phyloP scores from a whole-genome alignment of 2,329 filamentous ascomycete species.

The Lizonia empirigonia region DNA sequence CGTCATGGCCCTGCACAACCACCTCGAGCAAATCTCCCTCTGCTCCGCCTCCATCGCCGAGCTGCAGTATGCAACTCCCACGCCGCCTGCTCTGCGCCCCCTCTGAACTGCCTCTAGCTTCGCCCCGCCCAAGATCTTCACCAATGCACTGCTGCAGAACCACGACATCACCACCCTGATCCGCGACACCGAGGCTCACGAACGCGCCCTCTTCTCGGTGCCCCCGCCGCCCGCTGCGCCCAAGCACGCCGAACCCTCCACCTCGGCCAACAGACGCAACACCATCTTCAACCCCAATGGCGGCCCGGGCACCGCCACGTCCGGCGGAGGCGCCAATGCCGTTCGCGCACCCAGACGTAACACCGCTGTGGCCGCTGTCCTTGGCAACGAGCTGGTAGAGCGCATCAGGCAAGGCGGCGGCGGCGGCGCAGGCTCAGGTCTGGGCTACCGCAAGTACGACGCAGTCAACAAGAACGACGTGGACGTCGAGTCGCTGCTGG shows the following conservation, averaged over 20 bases:
- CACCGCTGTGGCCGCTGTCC: conserved; percentile 86
- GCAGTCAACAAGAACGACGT: conserved; percentile 68
- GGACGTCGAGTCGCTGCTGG: conserved; percentile 82
- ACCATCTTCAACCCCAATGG: conserved; percentile 54
- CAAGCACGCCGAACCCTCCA: conserved; percentile 54
- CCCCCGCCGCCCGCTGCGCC: conserved; percentile 67
- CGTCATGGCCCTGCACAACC: conserved; percentile 52
- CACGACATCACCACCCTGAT: conserved; percentile 95
- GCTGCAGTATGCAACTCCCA: conserved; percentile 47
- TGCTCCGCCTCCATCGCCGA: conserved; percentile 57
- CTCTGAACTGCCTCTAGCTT: conserved; percentile 64
- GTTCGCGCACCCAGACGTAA: conserved; percentile 67
- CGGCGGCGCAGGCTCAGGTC: conserved; percentile 57
- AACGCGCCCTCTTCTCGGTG: conserved; percentile 92
- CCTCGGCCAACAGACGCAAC: conserved; percentile 51
- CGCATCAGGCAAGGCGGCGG: conserved; percentile 69
- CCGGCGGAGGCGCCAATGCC: conserved; percentile 48
- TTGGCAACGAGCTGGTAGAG: conserved; percentile 85
- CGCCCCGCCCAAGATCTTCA: conserved; percentile 89
- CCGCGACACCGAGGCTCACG: conserved; percentile 91
- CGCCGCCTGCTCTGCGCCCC: neutral
- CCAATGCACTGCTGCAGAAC: conserved; percentile 84
- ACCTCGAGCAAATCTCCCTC: conserved; percentile 58
- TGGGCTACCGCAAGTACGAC: conserved; percentile 52
- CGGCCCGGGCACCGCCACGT: conserved; percentile 35